Percentiles rank a stretch among this genome's conserved stretches.
phyloP scores from a whole-genome alignment of 2,329 filamentous ascomycete genomes.

The Phyllosticta citriasiana region DNA sequence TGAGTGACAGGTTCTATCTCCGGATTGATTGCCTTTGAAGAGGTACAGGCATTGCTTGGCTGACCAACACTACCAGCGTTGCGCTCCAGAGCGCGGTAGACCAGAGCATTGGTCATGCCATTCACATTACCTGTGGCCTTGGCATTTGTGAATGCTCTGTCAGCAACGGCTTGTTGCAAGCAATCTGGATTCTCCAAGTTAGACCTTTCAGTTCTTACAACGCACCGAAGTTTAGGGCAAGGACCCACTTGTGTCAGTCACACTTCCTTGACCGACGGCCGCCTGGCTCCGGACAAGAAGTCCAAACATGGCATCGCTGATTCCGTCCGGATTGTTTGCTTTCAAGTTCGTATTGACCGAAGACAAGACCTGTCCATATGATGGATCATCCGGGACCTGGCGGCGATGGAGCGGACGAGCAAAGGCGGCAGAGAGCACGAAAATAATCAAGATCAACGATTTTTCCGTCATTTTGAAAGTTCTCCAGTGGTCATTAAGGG shows the following conservation, averaged over 20 bases:
- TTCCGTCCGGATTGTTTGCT: slow-evolving; percentile 39
- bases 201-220: slow-evolving; percentile 1
- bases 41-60: slow-evolving; percentile 47
- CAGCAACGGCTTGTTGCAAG: slow-evolving; percentile 48
- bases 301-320: slow-evolving; percentile 41
- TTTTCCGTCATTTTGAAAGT: neutral
- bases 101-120: slow-evolving; percentile 45
- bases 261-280: slow-evolving; percentile 37
- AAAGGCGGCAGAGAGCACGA: neutral
- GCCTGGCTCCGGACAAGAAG: slow-evolving; percentile 44
- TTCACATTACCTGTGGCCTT: slow-evolving; percentile 43
- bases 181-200: slow-evolving; percentile 33
- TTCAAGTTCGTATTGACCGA: slow-evolving; percentile 36
- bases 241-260: slow-evolving; percentile 35
- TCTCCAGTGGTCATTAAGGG: neutral
- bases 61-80: slow-evolving; percentile 50
- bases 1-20: slow-evolving; percentile 55
- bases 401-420: neutral
- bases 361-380: slow-evolving; percentile 41
- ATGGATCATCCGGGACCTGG: slow-evolving; percentile 34
- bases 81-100: slow-evolving; percentile 47
- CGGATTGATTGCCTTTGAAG: slow-evolving; percentile 48
- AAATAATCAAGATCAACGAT: neutral
- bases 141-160: slow-evolving; percentile 52
- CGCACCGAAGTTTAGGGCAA: neutral